Percentiles rank a stretch among this genome's conserved stretches.
These are phyloP conservation scores for Euclidium syriacum DNA, from an alignment of 345 rosid species.

Conservation along the genomic window DNA sequence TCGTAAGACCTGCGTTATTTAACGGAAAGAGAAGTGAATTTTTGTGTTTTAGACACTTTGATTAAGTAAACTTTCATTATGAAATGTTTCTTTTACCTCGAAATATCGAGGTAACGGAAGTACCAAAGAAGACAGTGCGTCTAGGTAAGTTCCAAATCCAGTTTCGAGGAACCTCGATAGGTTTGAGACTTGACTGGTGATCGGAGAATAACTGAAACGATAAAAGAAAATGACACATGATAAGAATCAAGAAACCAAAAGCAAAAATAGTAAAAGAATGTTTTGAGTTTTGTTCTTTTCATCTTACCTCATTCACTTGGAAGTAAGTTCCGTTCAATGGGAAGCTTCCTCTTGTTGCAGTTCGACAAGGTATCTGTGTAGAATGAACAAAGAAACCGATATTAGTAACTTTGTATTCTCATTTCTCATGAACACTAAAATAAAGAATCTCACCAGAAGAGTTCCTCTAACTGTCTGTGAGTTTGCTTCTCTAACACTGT, in stretches of 20 bases:
- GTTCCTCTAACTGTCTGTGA: conserved; percentile 84
- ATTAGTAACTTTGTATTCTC: conserved; percentile 14
- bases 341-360: conserved; percentile 94
- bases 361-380: conserved; percentile 93
- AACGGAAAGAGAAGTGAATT: neutral
- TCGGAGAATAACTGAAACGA: conserved; percentile 81
- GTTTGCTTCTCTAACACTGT: conserved; percentile 58
- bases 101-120: conserved; percentile 82
- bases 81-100: conserved; percentile 54
- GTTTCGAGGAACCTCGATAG: conserved; percentile 68
- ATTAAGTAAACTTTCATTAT: neutral
- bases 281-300: neutral
- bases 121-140: conserved; percentile 80
- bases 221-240: conserved; percentile 6
- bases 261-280: neutral
- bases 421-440: conserved; percentile 2
- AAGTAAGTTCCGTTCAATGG: conserved; percentile 93
- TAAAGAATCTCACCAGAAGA: conserved; percentile 55
- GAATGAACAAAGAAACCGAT: conserved; percentile 10
- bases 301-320: conserved; percentile 82
- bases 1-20: conserved; percentile 53
- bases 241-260: neutral
- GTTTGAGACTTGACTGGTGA: conserved; percentile 70
- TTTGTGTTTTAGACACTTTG: neutral
- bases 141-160: conserved; percentile 78